phyloP scores from a whole-genome alignment of 495 filamentous ascomycete genomes.

The Penicillium salamii region DNA sequence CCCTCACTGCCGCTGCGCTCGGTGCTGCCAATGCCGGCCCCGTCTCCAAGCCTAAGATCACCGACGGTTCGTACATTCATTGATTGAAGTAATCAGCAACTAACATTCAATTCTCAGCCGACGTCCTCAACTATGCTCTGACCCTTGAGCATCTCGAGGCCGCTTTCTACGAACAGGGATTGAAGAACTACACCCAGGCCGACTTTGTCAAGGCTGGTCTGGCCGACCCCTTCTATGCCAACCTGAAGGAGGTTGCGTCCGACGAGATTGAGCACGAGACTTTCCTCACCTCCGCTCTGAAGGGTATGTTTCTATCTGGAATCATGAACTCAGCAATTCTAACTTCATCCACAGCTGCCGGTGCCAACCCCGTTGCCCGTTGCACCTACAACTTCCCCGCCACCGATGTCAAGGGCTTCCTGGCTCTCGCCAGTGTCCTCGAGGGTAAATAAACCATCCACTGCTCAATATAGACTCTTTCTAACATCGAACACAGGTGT shows the following conservation, averaged over 20 bases:
- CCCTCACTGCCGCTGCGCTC: slow-evolving; percentile 5
- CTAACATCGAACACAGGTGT: slow-evolving; percentile 33
- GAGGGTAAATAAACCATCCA: slow-evolving; percentile 31
- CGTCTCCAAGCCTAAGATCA: slow-evolving; percentile 14
- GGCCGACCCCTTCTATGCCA: slow-evolving; percentile 46
- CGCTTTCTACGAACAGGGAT: slow-evolving; percentile 52
- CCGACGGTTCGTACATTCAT: slow-evolving; percentile 6
- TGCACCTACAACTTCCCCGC: slow-evolving; percentile 60
- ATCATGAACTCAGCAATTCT: neutral
- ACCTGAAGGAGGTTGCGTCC: slow-evolving; percentile 47
- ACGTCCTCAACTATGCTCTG: slow-evolving; percentile 33
- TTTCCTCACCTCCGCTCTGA: slow-evolving; percentile 53
- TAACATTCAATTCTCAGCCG: slow-evolving; percentile 15
- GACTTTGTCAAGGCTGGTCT: slow-evolving; percentile 54
- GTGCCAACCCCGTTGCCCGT: slow-evolving; percentile 44
- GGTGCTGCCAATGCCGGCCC: slow-evolving; percentile 13
- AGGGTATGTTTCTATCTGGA: slow-evolving; percentile 16
- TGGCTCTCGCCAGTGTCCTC: slow-evolving; percentile 51
- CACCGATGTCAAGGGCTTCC: slow-evolving; percentile 43
- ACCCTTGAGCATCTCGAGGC: slow-evolving; percentile 42
- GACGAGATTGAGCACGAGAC: slow-evolving; percentile 58
- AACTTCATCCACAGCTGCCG: slow-evolving; percentile 29
- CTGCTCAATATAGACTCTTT: neutral
- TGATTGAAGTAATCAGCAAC: neutral
- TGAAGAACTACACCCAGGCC: slow-evolving; percentile 51